Conservation (phyloP, 805 yeast genomes). For the Ogataea methanolica region DNA sequence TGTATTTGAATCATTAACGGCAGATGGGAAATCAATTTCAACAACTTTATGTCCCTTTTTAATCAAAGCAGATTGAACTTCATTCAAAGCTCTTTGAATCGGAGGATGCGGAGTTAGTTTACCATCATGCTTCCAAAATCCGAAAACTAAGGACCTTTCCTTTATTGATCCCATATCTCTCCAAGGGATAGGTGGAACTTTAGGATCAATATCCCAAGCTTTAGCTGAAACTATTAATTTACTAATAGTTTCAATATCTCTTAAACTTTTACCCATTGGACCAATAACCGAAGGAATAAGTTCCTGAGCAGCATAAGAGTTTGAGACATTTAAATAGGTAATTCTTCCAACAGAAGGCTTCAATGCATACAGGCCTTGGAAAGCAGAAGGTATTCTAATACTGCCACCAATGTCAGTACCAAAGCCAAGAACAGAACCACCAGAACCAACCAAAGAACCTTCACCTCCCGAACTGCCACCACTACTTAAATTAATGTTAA, state of each 20-base stretch:
- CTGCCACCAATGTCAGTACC: constrained; percentile 55
- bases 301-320: constrained; percentile 44
- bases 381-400: constrained; percentile 57
- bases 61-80: constrained; percentile 24
- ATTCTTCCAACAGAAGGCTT: constrained; percentile 40
- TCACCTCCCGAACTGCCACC: constrained; percentile 37
- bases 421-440: constrained; percentile 45
- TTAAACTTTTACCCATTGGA: constrained; percentile 47
- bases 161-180: constrained; percentile 16
- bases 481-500: constrained; percentile 27
- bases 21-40: constrained; percentile 42
- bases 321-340: constrained; percentile 34
- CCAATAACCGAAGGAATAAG: constrained; percentile 52
- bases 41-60: constrained; percentile 49
- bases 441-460: constrained; percentile 24
- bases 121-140: constrained; percentile 39
- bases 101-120: constrained; percentile 47
- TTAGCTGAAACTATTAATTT: constrained; percentile 22
- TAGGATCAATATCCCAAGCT: constrained; percentile 52
- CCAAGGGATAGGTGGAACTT: constrained; percentile 44
- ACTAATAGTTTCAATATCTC: constrained; percentile 47
- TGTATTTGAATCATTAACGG: constrained; percentile 21
- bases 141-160: constrained; percentile 34
- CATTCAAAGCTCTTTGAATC: constrained; percentile 39
- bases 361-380: constrained; percentile 49